Evolutionary conservation across 148 eudicot genomes (phyloP), one percentile per base, ranked within the genome.

Genomic region (Silene uniflora): DNA sequence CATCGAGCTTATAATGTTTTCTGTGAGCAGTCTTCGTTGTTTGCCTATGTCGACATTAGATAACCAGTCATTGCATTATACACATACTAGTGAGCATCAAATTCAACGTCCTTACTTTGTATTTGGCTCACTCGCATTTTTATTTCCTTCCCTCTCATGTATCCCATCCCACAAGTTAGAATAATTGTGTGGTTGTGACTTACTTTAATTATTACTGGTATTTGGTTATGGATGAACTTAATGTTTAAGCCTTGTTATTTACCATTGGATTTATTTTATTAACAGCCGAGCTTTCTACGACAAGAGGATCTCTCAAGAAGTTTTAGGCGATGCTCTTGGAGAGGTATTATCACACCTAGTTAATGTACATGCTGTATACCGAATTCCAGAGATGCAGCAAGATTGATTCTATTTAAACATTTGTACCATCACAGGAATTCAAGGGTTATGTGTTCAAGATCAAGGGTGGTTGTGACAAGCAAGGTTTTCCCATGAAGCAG

Each of bases 401-500:
- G 13, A 11, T 68, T n/a, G 54, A 44, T 42, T 19, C 22, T 17
- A 47, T 5, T 47, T 69, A 46, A 46, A 22, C 59, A 1, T 21
- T 17, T n/a, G 3, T 35, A 7, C 39, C 32, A 22, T 22, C 21
- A 19, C 82, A 88, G 93, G 93, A 90, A 47, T 90, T 90, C 77
- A 88, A 88, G 85, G 91, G 93, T 0, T 88, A 88, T 24, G 87
- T 88, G 7, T 88, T 90, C 81, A 88, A 89, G 77, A 88, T 89
- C 62, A 88, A 78, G 93, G 89, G 93, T 68, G 91, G 93, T 0
- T 89, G 93, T 79, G 93, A 89, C 79, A 89, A 89, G 82, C 93
- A 89, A 65, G 91, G 93, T 60, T 89, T 89, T 76, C 91, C 93
- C 68, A 90, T 90, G 93, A 90, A 88, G 77, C 93, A 90, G 87